These are phyloP conservation scores for Chromera velia DNA, from an alignment of 73 alveolate species.

Conservation along the genomic window DNA sequence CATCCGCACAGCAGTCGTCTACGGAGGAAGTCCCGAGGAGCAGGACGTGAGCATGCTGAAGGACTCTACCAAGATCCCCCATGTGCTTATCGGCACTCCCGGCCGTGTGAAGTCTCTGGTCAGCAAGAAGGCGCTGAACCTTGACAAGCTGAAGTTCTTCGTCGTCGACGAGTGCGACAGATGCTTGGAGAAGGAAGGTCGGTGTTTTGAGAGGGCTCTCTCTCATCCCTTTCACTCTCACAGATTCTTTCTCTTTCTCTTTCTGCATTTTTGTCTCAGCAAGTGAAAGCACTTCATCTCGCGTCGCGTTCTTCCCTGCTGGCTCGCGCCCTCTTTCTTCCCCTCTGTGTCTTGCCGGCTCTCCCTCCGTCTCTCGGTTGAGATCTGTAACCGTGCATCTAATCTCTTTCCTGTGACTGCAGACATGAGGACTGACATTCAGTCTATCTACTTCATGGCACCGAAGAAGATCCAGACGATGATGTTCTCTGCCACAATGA, in stretches of 20 bases:
- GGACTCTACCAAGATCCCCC: slow-evolving; percentile 28
- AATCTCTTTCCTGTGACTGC: too few species aligned
- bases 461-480: slow-evolving; percentile 96
- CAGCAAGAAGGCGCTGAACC: slow-evolving; percentile 72
- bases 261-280: too few species aligned
- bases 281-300: too few species aligned
- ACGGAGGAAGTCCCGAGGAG: slow-evolving; percentile 76
- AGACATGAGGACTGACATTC: slow-evolving; percentile 91
- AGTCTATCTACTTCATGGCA: slow-evolving; percentile 87
- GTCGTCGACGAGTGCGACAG: slow-evolving; percentile 97
- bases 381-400: too few species aligned
- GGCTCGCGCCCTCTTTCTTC: too few species aligned
- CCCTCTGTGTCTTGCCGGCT: too few species aligned
- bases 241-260: too few species aligned
- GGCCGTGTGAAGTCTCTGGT: slow-evolving; percentile 94
- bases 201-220: too few species aligned
- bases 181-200: slow-evolving; percentile 81
- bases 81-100: slow-evolving; percentile 96
- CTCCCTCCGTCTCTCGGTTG: too few species aligned
- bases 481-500: slow-evolving; percentile 98
- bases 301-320: too few species aligned
- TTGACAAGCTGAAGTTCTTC: slow-evolving; percentile 68
- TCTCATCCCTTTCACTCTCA: too few species aligned
- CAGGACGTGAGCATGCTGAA: slow-evolving; percentile 63
- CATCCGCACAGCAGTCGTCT: neutral